These are phyloP conservation scores for Mycena metata DNA, from an alignment of 768 basidiomycete species.

Conservation along the genomic window DNA sequence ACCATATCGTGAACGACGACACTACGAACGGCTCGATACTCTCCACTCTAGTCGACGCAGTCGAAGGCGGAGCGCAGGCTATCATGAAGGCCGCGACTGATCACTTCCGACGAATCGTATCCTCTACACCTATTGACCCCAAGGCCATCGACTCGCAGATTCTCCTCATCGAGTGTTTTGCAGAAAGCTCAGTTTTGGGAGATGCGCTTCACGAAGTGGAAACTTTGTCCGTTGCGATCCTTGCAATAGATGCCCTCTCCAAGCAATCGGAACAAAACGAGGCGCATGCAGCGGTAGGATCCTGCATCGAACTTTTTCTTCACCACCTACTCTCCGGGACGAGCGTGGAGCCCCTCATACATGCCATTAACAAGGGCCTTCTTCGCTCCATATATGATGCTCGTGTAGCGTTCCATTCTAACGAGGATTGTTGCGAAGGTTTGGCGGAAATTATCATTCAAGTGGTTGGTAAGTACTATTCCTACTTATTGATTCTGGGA, in stretches of 20 bases:
- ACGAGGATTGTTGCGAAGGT: slow-evolving; percentile 19
- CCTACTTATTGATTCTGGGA: background rate
- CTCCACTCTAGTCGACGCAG: slow-evolving; percentile 18
- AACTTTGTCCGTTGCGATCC: slow-evolving; percentile 14
- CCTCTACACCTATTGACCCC: slow-evolving; percentile 7
- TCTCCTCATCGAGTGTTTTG: slow-evolving; percentile 19
- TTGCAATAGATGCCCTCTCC: slow-evolving; percentile 17
- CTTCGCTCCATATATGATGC: slow-evolving; percentile 26
- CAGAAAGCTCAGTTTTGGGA: slow-evolving; percentile 10
- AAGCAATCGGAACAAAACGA: slow-evolving; percentile 3
- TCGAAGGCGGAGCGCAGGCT: slow-evolving; percentile 25
- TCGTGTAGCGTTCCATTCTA: slow-evolving; percentile 20
- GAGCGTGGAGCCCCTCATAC: slow-evolving; percentile 24
- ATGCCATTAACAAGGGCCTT: slow-evolving; percentile 31
- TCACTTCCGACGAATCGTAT: slow-evolving; percentile 20
- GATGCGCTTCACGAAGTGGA: slow-evolving; percentile 30
- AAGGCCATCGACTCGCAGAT: slow-evolving; percentile 7
- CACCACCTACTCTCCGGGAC: slow-evolving; percentile 29
- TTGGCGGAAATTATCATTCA: slow-evolving; percentile 16
- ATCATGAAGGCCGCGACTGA: slow-evolving; percentile 26
- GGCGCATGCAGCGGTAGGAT: background rate
- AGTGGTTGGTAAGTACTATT: slow-evolving; percentile 9
- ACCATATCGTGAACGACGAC: slow-evolving; percentile 28
- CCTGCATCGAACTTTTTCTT: slow-evolving; percentile 18
- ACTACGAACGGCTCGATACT: slow-evolving; percentile 14